Percentiles rank a stretch among this genome's conserved stretches.
These are phyloP conservation scores for Pistacia integerrima DNA, from an alignment of 345 rosid species.

Conservation along the genomic window DNA sequence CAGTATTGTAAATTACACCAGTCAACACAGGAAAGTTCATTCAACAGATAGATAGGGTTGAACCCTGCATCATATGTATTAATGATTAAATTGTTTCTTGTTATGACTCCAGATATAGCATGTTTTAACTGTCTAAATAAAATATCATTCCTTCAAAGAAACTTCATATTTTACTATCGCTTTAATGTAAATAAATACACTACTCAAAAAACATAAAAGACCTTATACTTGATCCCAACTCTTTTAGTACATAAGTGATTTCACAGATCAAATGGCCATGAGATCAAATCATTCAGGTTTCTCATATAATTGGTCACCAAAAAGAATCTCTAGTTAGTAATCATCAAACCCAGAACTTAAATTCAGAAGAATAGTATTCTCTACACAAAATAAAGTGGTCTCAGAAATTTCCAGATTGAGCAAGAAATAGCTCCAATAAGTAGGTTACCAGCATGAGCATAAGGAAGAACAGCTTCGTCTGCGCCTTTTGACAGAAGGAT, in stretches of 20 bases:
- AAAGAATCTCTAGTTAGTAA: too few relatives aligned
- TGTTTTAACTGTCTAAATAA: background rate
- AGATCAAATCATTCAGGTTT: too few relatives aligned
- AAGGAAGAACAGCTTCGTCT: conserved; percentile 94
- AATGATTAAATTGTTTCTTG: background rate
- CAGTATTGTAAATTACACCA: background rate
- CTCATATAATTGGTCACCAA: too few relatives aligned
- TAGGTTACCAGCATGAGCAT: conserved; percentile 62
- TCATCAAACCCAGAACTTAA: background rate
- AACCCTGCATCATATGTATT: background rate
- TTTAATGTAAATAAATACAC: background rate
- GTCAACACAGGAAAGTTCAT: background rate
- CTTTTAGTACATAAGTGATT: too few relatives aligned
- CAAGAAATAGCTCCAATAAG: conserved; percentile 16
- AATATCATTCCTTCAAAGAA: conserved; percentile 1
- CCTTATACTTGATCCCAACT: too few relatives aligned
- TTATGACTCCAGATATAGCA: background rate
- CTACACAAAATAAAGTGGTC: background rate
- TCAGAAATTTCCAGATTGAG: background rate
- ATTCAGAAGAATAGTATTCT: background rate
- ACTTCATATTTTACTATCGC: background rate
- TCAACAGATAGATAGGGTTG: too few relatives aligned
- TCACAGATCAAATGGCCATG: too few relatives aligned
- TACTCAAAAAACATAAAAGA: too few relatives aligned
- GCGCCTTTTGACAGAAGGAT: conserved; percentile 93